Conservation (phyloP, 768 basidiomycete genomes). For the Tylopilus sp. region DNA sequence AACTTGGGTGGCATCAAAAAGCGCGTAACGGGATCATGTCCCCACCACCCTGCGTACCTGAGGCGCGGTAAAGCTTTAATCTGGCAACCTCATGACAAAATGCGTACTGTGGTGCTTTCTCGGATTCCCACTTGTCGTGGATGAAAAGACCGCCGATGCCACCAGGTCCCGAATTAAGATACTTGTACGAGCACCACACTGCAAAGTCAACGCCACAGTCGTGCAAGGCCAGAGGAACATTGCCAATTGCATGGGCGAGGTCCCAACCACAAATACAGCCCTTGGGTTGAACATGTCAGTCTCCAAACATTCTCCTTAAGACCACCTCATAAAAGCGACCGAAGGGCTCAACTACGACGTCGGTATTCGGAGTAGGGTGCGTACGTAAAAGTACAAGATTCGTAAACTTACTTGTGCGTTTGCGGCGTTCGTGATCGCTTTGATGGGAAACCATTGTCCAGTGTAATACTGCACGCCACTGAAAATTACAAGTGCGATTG, state of each 20-base stretch:
- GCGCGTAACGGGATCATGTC: conserved; percentile 81
- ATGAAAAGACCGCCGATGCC: conserved; percentile 95
- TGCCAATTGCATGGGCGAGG: conserved; percentile 93
- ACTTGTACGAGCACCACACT: conserved; percentile 99
- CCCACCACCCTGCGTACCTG: conserved; percentile 98
- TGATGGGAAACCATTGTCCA: conserved; percentile 91
- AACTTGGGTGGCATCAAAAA: conserved; percentile 89
- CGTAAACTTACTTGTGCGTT: conserved; percentile 65
- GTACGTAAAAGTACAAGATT: conserved; percentile 27
- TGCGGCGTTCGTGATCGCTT: conserved; percentile 77
- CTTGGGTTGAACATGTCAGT: conserved; percentile 39
- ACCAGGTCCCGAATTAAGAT: conserved; percentile 94
- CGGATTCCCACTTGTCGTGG: conserved; percentile 76
- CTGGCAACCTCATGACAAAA: conserved; percentile 3
- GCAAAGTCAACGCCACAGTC: conserved; percentile 97
- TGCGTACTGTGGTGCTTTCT: conserved; percentile 59
- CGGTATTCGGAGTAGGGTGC: conserved; percentile 6
- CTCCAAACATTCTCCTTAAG: conserved; percentile 6
- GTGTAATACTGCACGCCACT: conserved; percentile 97
- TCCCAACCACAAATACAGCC: conserved; percentile 96
- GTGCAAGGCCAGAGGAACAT: conserved; percentile 84
- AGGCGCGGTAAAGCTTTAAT: conserved; percentile 11
- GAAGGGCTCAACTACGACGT: conserved; percentile 3
- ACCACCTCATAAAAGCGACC: neutral
- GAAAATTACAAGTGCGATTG: conserved; percentile 89